Conservation (phyloP, 1,284 basidiomycete genomes). For the Mrakiaceae sp. region DNA sequence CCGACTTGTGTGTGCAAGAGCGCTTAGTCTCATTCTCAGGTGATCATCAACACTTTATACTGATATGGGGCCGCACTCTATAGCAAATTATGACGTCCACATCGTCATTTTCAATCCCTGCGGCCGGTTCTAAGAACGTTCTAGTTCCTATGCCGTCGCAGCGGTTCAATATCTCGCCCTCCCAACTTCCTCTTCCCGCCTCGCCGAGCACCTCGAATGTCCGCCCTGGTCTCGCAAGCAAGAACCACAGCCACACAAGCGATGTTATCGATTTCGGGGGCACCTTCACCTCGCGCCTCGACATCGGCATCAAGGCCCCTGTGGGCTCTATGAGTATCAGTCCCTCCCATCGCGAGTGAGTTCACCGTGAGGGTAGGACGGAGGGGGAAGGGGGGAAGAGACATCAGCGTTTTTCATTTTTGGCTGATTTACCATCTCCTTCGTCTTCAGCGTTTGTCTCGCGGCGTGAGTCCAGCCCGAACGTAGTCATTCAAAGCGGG, state of each 20-base stretch:
- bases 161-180: constrained; percentile 44
- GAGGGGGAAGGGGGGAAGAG: neutral
- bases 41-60: too few relatives aligned
- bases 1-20: too few relatives aligned
- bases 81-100: too few relatives aligned
- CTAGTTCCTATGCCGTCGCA: too few relatives aligned
- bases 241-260: neutral
- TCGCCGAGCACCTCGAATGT: neutral
- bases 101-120: too few relatives aligned
- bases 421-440: neutral
- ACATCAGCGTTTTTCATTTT: neutral
- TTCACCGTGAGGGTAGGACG: neutral
- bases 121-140: too few relatives aligned
- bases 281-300: constrained; percentile 7
- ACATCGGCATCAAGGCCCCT: constrained; percentile 21
- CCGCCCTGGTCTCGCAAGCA: neutral
- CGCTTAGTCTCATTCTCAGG: too few relatives aligned
- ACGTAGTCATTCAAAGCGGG: neutral
- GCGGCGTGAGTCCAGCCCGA: constrained; percentile 48
- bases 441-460: constrained; percentile 44
- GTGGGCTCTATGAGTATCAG: constrained; percentile 39
- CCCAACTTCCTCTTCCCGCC: constrained; percentile 29
- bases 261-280: neutral
- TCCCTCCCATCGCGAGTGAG: constrained; percentile 31
- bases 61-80: too few relatives aligned